phyloP scores from a whole-genome alignment of 2,329 filamentous ascomycete species.

The Proliferodiscus dingleyae region DNA sequence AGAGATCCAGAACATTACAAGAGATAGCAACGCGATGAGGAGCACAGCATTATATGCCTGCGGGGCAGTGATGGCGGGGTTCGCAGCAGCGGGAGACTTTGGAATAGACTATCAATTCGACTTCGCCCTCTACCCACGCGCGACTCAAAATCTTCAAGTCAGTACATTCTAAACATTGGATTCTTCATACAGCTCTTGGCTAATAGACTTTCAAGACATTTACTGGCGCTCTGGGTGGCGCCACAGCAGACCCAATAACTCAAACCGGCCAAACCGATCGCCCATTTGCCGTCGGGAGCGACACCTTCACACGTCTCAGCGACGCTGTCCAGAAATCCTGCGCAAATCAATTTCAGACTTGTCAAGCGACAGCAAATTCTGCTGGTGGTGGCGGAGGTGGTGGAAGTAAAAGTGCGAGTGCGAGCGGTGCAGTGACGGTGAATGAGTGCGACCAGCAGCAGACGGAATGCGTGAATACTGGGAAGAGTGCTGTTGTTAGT shows the following conservation, averaged over 20 bases:
- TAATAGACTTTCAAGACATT: constrained; percentile 1
- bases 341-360: constrained; percentile 16
- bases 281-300: constrained; percentile 13
- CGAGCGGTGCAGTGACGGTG: constrained; percentile 12
- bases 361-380: constrained; percentile 11
- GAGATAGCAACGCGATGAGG: neutral
- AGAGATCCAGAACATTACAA: too few relatives aligned
- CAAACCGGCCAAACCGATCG: constrained; percentile 1
- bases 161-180: too few relatives aligned
- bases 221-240: constrained; percentile 2
- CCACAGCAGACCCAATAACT: constrained; percentile 1
- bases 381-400: constrained; percentile 3
- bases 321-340: constrained; percentile 11
- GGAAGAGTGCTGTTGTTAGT: neutral
- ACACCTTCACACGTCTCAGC: constrained; percentile 16
- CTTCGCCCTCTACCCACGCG: neutral
- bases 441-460: constrained; percentile 17
- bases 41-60: neutral
- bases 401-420: constrained; percentile 3
- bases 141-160: neutral
- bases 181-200: neutral
- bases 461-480: constrained; percentile 3
- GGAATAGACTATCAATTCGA: neutral
- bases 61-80: neutral
- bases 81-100: neutral